Conservation (phyloP, 768 basidiomycete genomes). For the Wakefieldia striispora region DNA sequence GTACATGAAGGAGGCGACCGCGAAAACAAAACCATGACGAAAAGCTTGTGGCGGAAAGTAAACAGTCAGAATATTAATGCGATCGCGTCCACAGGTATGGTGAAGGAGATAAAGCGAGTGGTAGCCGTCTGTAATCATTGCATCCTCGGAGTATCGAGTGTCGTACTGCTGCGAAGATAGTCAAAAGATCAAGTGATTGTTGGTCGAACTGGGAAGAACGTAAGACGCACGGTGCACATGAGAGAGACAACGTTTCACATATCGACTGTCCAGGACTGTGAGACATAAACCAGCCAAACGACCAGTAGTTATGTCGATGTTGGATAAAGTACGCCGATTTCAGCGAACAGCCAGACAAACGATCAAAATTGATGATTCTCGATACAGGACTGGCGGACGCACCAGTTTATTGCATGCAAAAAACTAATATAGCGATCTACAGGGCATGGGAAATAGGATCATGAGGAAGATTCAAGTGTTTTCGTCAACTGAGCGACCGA, state of each 20-base stretch:
- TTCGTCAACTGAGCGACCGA: not conserved
- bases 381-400: not conserved
- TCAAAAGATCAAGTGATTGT: not conserved
- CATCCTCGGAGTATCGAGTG: not conserved
- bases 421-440: not conserved
- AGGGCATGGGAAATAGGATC: not conserved
- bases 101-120: not conserved
- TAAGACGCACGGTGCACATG: not conserved
- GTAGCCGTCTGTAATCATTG: not conserved
- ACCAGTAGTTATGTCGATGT: too few relatives aligned
- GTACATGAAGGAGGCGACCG: not conserved
- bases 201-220: not conserved
- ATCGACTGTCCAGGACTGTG: not conserved
- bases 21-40: not conserved
- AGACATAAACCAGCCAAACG: not conserved
- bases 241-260: not conserved
- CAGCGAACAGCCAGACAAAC: not conserved
- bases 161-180: not conserved
- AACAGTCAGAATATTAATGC: not conserved
- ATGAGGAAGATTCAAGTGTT: not conserved
- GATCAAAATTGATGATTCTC: not conserved
- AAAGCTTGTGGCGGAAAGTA: not conserved
- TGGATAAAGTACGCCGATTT: not conserved
- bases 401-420: conserved; percentile 1
- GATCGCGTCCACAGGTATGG: not conserved